A percentile compares a stretch with the other conserved stretches of the same genome.
Conservation (phyloP, 768 basidiomycete genomes). For the Lactarius deliciosus region DNA sequence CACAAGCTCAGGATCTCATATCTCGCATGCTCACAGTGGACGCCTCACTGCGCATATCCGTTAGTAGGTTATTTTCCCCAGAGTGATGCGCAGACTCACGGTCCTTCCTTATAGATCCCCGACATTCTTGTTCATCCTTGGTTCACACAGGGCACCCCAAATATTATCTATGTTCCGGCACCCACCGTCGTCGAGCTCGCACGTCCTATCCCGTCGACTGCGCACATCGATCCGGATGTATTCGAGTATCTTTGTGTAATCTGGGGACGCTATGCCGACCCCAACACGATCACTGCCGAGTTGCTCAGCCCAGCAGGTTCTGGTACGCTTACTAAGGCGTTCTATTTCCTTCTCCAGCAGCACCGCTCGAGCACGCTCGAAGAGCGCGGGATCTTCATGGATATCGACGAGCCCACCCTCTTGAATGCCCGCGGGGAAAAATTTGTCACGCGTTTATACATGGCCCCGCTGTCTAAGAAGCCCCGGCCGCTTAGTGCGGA, state of each 20-base stretch:
- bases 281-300: conserved; percentile 58
- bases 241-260: conserved; percentile 78
- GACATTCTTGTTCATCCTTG: conserved; percentile 88
- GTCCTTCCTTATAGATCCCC: conserved; percentile 57
- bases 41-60: conserved; percentile 74
- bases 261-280: conserved; percentile 74
- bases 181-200: conserved; percentile 52
- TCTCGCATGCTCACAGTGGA: conserved; percentile 88
- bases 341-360: conserved; percentile 79
- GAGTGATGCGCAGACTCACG: background rate
- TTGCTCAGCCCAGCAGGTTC: conserved; percentile 67
- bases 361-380: conserved; percentile 67
- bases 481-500: conserved; percentile 27
- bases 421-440: conserved; percentile 35
- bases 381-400: conserved; percentile 50
- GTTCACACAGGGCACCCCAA: conserved; percentile 55
- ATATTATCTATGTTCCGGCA: conserved; percentile 46
- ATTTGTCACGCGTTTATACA: conserved; percentile 44
- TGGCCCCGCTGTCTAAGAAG: conserved; percentile 41
- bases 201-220: conserved; percentile 62
- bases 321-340: conserved; percentile 80
- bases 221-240: conserved; percentile 73
- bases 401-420: conserved; percentile 34
- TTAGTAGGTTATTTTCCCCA: conserved; percentile 39
- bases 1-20: conserved; percentile 82